Evolutionary conservation across 805 yeast genomes (phyloP), one percentile per base, ranked within the genome.

Genomic region (Starmerella sirachaensis): DNA sequence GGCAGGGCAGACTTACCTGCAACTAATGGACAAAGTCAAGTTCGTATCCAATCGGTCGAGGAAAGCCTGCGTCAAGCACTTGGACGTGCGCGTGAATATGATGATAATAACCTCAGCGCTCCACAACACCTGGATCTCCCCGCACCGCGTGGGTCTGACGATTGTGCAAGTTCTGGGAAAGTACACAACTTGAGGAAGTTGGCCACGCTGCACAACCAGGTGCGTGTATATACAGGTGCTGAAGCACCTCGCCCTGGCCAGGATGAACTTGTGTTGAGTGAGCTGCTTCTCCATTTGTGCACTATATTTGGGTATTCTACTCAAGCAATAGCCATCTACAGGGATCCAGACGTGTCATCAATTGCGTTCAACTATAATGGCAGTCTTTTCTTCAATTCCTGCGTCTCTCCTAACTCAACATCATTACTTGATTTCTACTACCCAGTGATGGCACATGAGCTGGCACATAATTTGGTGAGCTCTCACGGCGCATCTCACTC

Each of bases 341-440:
- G 47, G 3, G 45, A 43, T 8, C 37, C 38, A 7, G 37, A 36
- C 11, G 42, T 50, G 6, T 35, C 38, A 10, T 44, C 53, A 6
- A 47, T 62, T n/a, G 66, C 66, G n/a, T 62, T 62, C 52, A 62
- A 62, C 38, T 27, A 37, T 19, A 45, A 48, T 13, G 64, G 64
- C 5, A 52, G 62, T 33, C 33, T 62, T 30, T 62, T 62, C 38
- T 62, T 60, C 55, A 62, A 62, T 37, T 43, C 61, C 30, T 46
- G 49, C 2, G 42, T 34, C 2, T 27, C 31, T n/a, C 36, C 38
- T 3, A 20, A 7, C 5, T 8, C 31, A 30, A 34, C 30, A 3
- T 36, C 30, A 11, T 35, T 53, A 2, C 31, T 57, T 16, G 57
- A 56, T 37, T 62, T 52, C 41, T 62, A 64, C 61, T 62, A 47